Evolutionary conservation across 225 moss, liverwort and hornwort genomes (phyloP).

Genomic region (Climacium dendroides): DNA sequence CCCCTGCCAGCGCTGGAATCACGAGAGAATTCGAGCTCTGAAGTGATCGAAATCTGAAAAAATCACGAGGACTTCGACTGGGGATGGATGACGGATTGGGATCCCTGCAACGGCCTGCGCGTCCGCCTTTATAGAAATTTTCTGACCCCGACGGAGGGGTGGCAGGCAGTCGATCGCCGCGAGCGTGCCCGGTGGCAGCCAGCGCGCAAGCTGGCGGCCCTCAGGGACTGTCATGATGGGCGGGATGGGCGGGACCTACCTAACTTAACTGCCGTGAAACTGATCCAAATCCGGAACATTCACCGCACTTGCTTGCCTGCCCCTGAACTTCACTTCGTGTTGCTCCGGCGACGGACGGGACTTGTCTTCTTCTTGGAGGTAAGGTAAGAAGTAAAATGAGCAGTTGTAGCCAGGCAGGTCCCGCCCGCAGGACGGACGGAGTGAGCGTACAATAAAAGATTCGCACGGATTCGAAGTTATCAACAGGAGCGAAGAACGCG

Average conservation of each 20-base stretch:
- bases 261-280: slow-evolving; percentile 16
- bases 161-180: neutral
- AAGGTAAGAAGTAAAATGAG: neutral
- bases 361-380: neutral
- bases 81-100: neutral
- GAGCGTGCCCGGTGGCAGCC: slow-evolving; percentile 10
- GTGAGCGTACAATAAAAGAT: neutral
- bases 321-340: neutral
- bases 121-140: neutral
- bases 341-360: neutral
- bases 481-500: neutral
- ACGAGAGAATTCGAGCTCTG: neutral
- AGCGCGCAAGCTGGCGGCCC: neutral
- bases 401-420: neutral
- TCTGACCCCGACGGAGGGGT: neutral
- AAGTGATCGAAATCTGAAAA: neutral
- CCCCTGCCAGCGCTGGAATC: neutral
- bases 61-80: neutral
- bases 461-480: neutral
- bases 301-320: neutral
- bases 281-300: slow-evolving; percentile 4
- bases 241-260: slow-evolving; percentile 1
- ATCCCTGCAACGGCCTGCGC: neutral
- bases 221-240: neutral
- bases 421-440: neutral